Evolutionary conservation across 1,284 basidiomycete genomes (phyloP).

Genomic region (Ceratobasidium sp.): DNA sequence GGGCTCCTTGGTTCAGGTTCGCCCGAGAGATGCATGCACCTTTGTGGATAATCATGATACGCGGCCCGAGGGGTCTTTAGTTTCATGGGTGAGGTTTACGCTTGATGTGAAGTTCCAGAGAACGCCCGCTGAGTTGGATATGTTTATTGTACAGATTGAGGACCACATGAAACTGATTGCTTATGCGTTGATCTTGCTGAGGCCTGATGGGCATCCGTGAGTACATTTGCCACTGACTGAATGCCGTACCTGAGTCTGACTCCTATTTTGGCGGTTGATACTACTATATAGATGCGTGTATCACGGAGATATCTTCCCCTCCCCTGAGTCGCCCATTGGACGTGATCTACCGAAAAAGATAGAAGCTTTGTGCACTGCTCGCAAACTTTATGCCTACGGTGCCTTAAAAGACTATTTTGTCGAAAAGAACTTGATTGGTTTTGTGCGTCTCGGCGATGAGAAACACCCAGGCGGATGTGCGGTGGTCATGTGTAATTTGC

Average conservation of each 20-base stretch:
- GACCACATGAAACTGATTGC: conserved; percentile 75
- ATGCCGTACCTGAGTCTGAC: background rate
- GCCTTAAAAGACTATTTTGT: conserved; percentile 64
- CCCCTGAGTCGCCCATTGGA: conserved; percentile 66
- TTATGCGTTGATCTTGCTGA: conserved; percentile 86
- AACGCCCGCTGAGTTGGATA: background rate
- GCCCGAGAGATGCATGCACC: conserved; percentile 75
- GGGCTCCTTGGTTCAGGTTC: conserved; percentile 62
- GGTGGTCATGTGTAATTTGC: conserved; percentile 73
- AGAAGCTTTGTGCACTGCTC: conserved; percentile 53
- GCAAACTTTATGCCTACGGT: conserved; percentile 71
- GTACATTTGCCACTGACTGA: conserved; percentile 49
- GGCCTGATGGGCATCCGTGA: conserved; percentile 84
- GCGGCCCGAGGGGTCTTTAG: conserved; percentile 56
- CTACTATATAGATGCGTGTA: conserved; percentile 74
- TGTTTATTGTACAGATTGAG: conserved; percentile 59
- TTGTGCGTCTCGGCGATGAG: conserved; percentile 65
- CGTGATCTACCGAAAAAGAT: conserved; percentile 62
- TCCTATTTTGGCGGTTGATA: background rate
- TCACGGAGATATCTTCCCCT: conserved; percentile 86
- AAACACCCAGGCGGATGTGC: conserved; percentile 60
- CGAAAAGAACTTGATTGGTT: conserved; percentile 71
- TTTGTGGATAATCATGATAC: conserved; percentile 87
- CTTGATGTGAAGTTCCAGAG: background rate
- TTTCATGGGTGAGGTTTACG: conserved; percentile 77